phyloP scores from a whole-genome alignment of 768 basidiomycete genomes.

The Phlebiopsis flavidoalba region DNA sequence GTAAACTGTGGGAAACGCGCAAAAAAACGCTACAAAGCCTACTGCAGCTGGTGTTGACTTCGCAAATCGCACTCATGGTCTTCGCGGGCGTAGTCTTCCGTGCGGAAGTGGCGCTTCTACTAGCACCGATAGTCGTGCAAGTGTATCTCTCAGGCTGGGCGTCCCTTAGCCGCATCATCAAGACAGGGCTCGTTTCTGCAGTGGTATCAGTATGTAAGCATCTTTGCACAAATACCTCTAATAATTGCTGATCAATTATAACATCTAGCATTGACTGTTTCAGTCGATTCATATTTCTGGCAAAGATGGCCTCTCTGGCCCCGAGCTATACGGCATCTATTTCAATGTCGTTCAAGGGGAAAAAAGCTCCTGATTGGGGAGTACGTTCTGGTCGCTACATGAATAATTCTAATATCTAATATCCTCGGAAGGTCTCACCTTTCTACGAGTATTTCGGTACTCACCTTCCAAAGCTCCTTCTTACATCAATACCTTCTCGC shows the following conservation, averaged over 20 bases:
- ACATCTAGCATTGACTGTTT: constrained; percentile 48
- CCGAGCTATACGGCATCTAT: constrained; percentile 70
- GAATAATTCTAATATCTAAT: neutral
- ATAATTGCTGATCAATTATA: neutral
- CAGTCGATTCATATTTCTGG: constrained; percentile 89
- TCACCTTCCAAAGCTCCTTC: constrained; percentile 74
- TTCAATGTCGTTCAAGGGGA: constrained; percentile 90
- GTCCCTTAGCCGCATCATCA: constrained; percentile 38
- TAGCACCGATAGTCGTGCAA: constrained; percentile 58
- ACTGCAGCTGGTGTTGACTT: constrained; percentile 28
- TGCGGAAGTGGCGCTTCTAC: constrained; percentile 68
- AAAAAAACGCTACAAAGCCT: constrained; percentile 34
- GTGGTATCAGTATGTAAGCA: constrained; percentile 47
- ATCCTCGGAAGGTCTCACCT: constrained; percentile 56
- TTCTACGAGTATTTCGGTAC: constrained; percentile 57
- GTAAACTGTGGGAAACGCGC: constrained; percentile 41
- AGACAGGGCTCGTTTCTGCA: constrained; percentile 45
- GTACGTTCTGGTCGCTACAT: constrained; percentile 39
- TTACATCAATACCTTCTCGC: constrained; percentile 60
- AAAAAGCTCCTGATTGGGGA: constrained; percentile 89
- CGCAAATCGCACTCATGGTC: constrained; percentile 57
- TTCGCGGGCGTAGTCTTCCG: constrained; percentile 71
- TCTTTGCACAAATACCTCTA: neutral
- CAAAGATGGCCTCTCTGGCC: constrained; percentile 68
- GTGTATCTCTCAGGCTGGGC: constrained; percentile 38